Percentiles rank a stretch among this genome's conserved stretches.
Conservation (phyloP, 1,139 yeast species). For the Debaryomyces robertsiae region DNA sequence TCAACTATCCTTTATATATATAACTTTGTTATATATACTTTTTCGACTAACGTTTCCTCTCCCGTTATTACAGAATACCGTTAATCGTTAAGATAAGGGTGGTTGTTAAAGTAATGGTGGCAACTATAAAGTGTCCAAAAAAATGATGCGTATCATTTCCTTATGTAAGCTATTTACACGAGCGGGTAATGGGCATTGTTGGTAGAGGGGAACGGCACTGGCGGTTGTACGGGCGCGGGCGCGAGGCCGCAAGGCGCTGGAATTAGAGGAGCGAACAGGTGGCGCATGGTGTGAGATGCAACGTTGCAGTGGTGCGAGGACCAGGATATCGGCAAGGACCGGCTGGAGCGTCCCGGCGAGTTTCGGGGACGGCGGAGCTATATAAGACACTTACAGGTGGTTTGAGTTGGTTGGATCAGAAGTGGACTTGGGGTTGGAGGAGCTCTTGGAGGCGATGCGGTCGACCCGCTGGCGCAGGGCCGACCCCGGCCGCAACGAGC, state of each 20-base stretch:
- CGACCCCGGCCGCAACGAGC: constrained; percentile 10
- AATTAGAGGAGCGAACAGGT: too few species aligned
- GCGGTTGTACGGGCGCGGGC: too few species aligned
- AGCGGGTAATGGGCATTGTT: constrained; percentile 5
- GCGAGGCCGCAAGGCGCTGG: too few species aligned
- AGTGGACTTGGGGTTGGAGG: too few species aligned
- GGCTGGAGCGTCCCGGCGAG: too few species aligned
- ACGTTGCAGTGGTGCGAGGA: not conserved
- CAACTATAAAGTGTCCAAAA: constrained; percentile 10
- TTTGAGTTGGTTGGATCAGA: too few species aligned
- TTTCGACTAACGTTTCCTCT: not conserved
- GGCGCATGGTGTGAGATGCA: too few species aligned
- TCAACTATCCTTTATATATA: constrained; percentile 10
- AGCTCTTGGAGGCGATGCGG: not conserved
- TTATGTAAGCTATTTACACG: constrained; percentile 4
- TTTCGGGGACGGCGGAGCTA: not conserved
- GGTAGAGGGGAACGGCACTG: not conserved
- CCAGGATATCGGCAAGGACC: too few species aligned
- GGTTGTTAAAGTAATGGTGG: constrained; percentile 5
- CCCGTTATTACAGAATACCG: constrained; percentile 2
- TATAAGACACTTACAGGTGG: constrained; percentile 4
- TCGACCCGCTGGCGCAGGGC: constrained; percentile 1
- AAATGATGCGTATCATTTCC: constrained; percentile 7
- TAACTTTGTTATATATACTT: constrained; percentile 3
- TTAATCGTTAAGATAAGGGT: constrained; percentile 6